Evolutionary conservation across 2,329 filamentous ascomycete genomes (phyloP), one percentile per base, ranked within the genome.

Genomic region (Periconia sp.): DNA sequence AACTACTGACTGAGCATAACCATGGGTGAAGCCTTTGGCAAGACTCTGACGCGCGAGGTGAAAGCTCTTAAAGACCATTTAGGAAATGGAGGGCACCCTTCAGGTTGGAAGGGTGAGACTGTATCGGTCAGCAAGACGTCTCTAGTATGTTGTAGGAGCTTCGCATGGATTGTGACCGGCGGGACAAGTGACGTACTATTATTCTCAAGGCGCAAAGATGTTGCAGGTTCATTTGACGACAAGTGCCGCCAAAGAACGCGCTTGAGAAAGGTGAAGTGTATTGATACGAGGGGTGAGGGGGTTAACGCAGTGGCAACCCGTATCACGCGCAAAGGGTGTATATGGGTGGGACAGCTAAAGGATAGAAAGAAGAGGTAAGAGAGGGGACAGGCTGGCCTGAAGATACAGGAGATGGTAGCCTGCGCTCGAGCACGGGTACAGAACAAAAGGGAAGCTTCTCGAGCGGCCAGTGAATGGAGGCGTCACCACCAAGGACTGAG

Each of bases 181-280:
- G 19, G n/a, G 26, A 40, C 13, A n/a, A 29, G 36, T 33, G 28
- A 75, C 82, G 75, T 81, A 89, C 86, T 78, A 78, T 78, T 73
- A 80, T 78, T 78, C 77, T 81, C 74, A 77, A 74, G 72, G 76
- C 68, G 70, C 78, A 75, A 69, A 74, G 75, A 75, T 75, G 77
- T 78, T 92, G 90, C 92, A 96, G 90, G 90, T 94, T 96, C 92
- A 96, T 96, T 90, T 92, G 89, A 95, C 90, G 92, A 89, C 87
- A 71, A 68, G 26, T 76, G 86, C 85, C 88, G 89, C 80, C 90
- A 94, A 95, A 69, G 79, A 90, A 95, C 89, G 89, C 90, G 90
- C 89, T 73, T 72, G 63, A 41, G 3, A 36, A n/a, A n/a, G n/a
- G n/a, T n/a, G n/a, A n/a, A n/a, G 76, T 34, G 70, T 50, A 52